phyloP scores from a whole-genome alignment of 2,329 filamentous ascomycete genomes.

The Botryosphaeria agaves region DNA sequence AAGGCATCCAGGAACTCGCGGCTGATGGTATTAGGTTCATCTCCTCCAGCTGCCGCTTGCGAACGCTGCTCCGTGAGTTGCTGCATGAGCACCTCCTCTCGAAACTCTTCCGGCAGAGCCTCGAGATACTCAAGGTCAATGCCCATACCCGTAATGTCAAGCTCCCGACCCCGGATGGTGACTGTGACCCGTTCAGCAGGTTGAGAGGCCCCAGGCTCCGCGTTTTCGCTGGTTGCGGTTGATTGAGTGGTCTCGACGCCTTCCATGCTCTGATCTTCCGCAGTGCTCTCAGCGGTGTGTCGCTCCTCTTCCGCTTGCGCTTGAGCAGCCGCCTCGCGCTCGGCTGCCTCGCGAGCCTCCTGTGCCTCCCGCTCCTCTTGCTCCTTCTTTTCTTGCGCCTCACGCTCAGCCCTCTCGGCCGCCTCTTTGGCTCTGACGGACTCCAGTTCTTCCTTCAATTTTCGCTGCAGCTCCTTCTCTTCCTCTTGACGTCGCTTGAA shows the following conservation, averaged over 20 bases:
- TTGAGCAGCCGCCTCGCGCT: conserved; percentile 15
- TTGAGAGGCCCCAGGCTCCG: conserved; percentile 28
- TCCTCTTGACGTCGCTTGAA: conserved; percentile 54
- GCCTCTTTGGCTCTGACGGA: conserved; percentile 34
- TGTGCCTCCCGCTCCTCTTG: conserved; percentile 30
- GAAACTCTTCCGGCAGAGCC: conserved; percentile 90
- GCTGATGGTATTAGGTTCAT: conserved; percentile 70
- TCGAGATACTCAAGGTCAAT: conserved; percentile 92
- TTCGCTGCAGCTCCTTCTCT: conserved; percentile 52
- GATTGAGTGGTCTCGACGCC: conserved; percentile 43
- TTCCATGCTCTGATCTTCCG: conserved; percentile 47
- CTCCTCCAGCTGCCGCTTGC: conserved; percentile 52
- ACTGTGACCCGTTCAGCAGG: conserved; percentile 48
- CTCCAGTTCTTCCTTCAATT: conserved; percentile 42
- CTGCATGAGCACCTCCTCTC: conserved; percentile 88
- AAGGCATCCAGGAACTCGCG: conserved; percentile 88
- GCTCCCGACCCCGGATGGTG: conserved; percentile 67
- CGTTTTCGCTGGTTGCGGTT: conserved; percentile 14
- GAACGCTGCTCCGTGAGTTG: conserved; percentile 71
- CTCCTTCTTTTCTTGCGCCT: conserved; percentile 32
- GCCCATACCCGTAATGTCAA: conserved; percentile 86
- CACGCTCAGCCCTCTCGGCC: conserved; percentile 39
- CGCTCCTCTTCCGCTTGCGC: conserved; percentile 4
- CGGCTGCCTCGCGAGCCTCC: conserved; percentile 24
- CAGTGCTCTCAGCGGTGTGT: conserved; percentile 14